Conservation (phyloP, 352 stramenopile species). For the Phytophthora hybrid region DNA sequence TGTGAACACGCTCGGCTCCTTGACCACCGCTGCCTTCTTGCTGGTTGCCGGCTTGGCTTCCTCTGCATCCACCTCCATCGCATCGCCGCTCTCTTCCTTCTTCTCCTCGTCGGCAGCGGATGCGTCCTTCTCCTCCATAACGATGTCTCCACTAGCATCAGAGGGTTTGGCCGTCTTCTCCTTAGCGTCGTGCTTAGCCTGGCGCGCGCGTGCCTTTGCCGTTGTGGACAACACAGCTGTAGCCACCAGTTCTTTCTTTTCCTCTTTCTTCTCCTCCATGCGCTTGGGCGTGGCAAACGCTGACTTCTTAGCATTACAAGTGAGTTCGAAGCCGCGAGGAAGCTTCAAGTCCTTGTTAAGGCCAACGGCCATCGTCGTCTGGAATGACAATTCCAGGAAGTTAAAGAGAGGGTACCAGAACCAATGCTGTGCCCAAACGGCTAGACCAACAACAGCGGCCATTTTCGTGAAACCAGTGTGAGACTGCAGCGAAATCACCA, state of each 20-base stretch:
- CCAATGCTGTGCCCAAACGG: conserved; percentile 99
- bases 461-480: conserved; percentile 98
- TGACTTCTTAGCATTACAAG: conserved; percentile 95
- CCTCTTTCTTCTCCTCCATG: conserved; percentile 99
- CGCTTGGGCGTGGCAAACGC: conserved; percentile 98
- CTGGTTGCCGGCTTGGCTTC: conserved; percentile 46
- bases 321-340: conserved; percentile 94
- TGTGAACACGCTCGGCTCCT: conserved; percentile 94
- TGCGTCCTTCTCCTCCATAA: conserved; percentile 62
- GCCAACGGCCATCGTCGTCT: conserved; percentile 96
- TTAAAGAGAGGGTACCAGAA: conserved; percentile 99
- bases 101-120: conserved; percentile 56
- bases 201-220: conserved; percentile 95
- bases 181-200: conserved; percentile 93
- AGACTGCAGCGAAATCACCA: conserved; percentile 96
- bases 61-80: conserved; percentile 83
- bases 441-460: conserved; percentile 95
- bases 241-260: conserved; percentile 98
- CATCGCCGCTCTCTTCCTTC: conserved; percentile 48
- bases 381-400: conserved; percentile 97
- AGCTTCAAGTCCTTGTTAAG: conserved; percentile 99
- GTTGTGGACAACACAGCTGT: conserved; percentile 98
- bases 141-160: conserved; percentile 60
- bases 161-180: conserved; percentile 62
- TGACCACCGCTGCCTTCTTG: conserved; percentile 73